Evolutionary conservation across 2,329 filamentous ascomycete genomes (phyloP).

Genomic region (Neofusicoccum sp.): DNA sequence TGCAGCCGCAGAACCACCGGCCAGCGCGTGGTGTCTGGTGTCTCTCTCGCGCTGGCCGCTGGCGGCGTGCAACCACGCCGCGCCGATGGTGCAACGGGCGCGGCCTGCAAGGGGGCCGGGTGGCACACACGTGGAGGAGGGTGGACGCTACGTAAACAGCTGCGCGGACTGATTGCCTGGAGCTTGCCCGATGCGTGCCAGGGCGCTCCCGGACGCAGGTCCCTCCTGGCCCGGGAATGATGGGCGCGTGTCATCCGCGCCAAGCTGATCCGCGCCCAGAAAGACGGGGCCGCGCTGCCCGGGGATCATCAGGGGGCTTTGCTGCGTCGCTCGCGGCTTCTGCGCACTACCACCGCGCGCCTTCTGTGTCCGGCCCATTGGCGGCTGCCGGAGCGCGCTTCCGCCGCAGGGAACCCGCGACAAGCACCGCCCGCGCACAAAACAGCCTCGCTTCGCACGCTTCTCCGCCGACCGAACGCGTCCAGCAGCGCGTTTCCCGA

Average conservation of each 20-base stretch:
- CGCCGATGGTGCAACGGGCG: background rate
- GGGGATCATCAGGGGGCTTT: background rate
- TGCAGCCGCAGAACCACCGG: constrained; percentile 9
- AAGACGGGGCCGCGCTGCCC: background rate
- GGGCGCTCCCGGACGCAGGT: too few species aligned
- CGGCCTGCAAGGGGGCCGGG: background rate
- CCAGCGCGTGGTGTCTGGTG: too few species aligned
- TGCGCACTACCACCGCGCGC: background rate
- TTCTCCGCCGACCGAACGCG: background rate
- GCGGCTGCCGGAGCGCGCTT: background rate
- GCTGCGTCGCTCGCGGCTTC: background rate
- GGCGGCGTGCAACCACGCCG: too few species aligned
- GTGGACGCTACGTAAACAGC: constrained; percentile 5
- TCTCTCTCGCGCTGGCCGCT: too few species aligned
- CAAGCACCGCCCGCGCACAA: background rate
- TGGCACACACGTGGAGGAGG: background rate
- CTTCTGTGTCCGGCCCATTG: background rate
- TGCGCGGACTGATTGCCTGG: background rate
- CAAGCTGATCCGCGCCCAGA: background rate
- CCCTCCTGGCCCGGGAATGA: background rate
- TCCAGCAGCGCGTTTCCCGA: background rate
- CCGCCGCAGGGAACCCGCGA: background rate
- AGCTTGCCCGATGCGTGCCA: too few species aligned
- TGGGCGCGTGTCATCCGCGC: background rate
- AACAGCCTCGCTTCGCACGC: background rate